Evolutionary conservation across 352 stramenopile genomes (phyloP), one percentile per base, ranked within the genome.

Genomic region (Phytophthora pinifolia): DNA sequence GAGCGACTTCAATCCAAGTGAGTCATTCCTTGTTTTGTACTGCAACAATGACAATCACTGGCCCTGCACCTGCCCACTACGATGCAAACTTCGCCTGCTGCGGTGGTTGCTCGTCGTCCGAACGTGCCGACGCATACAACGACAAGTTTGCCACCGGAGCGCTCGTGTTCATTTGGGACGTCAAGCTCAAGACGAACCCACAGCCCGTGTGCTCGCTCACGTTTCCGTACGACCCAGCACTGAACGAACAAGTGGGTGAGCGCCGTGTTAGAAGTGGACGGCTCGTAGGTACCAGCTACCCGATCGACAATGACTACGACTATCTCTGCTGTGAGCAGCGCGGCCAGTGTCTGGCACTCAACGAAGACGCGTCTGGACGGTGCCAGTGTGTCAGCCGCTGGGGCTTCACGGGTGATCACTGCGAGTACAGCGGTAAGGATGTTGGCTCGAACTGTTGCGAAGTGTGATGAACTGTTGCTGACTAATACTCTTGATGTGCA

Each of bases 241-340:
- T 82, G 13, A 78, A 79, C 36, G 80, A 91, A 37, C 74, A 87
- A 36, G 54, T 74, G 2, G 80, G 80, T 0, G 62, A 84, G 7
- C 69, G 80, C 7, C 67, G 78, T 31, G 76, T 91, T 31, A 65
- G 80, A 50, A 89, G 78, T 39, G 80, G 80, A 6, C 67, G 62
- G 1, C 58, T 80, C n/a, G 67, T 87, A 17, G 80, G 76, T 20
- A 75, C 78, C 4, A 86, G 39, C 18, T 91, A 89, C 31, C 78
- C 80, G 13, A 83, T 86, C 47, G 78, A 89, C 60, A 80, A 91
- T 45, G 80, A 89, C 55, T 83, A 75, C 41, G 80, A 89, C 53
- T 63, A 57, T 42, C 53, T 82, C 22, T 91, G 80, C 59, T 91
- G 80, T 44, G 71, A 89, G 33, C 79, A 91, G 38, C 63, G 76